Evolutionary conservation across 2,329 filamentous ascomycete species (phyloP), one percentile per base, ranked within the genome.

Genomic region (Corinectria fuckeliana): DNA sequence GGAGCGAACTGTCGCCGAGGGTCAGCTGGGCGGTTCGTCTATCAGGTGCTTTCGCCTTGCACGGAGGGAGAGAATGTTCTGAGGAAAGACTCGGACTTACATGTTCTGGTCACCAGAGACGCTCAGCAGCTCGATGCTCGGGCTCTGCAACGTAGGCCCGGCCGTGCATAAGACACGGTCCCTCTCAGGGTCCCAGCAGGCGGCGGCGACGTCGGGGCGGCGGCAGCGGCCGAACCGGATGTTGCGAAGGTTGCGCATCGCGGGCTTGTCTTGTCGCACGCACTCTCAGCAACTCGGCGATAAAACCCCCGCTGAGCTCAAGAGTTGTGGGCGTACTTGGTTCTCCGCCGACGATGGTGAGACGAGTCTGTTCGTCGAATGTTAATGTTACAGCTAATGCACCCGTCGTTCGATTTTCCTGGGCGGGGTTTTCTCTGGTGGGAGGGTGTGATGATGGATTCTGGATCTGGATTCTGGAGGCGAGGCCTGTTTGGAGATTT

Each of bases 201-300:
- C 87, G 26, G 92, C 89, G 52, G 91, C 90, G 70, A 95, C 81
- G 61, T 85, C 82, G 63, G 82, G 76, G 51, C 84, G 81, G 64
- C 88, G 83, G 79, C 88, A 88, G 73, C 86, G 81, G 68, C 85
- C 84, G 74, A 91, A 88, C 72, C 85, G 87, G 70, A 93, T 87
- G 75, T 89, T 93, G 77, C 87, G 89, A 69, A 98, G 84, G 77
- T 97, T 98, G 74, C 92, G 90, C 94, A 98, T 98, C 56, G 65
- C 53, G 61, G 36, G 42, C 28, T 36, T n/a, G n/a, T n/a, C n/a
- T n/a, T n/a, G n/a, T n/a, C n/a, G n/a, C n/a, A 34, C 21, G 39
- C 41, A 18, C 36, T 38, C 36, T 38, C 16, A 18, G 36, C n/a
- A 4, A 28, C 42, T 18, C 20, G n/a, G 21, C 25, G 25, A n/a